Evolutionary conservation across 1,139 yeast genomes (phyloP).

Genomic region (Saccharomycopsis phalli): DNA sequence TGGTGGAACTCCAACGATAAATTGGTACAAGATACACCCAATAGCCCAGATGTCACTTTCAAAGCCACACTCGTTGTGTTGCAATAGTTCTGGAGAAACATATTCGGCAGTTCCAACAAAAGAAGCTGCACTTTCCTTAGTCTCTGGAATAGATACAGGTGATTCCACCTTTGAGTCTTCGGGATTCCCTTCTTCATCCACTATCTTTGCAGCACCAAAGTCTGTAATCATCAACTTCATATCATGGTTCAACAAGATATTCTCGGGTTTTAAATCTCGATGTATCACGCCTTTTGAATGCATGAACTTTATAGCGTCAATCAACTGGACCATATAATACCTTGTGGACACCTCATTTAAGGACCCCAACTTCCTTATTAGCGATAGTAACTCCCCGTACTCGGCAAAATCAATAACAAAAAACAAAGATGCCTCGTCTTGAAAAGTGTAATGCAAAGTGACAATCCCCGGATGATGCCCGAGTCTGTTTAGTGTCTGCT

Average conservation of each 20-base stretch:
- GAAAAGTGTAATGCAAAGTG: conserved; percentile 84
- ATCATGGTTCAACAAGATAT: conserved; percentile 55
- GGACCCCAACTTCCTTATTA: conserved; percentile 70
- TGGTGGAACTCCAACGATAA: conserved; percentile 72
- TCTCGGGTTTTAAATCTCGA: conserved; percentile 73
- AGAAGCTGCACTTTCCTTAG: conserved; percentile 40
- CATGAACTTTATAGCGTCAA: conserved; percentile 59
- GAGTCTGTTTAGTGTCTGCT: conserved; percentile 78
- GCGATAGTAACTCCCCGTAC: conserved; percentile 79
- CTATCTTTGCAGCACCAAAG: conserved; percentile 67
- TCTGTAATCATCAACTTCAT: conserved; percentile 68
- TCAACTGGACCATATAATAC: conserved; percentile 57
- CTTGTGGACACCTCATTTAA: conserved; percentile 70
- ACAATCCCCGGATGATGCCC: conserved; percentile 86
- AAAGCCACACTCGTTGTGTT: conserved; percentile 61
- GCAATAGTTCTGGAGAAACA: conserved; percentile 68
- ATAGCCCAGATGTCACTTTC: conserved; percentile 78
- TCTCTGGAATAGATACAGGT: conserved; percentile 10
- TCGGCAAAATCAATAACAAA: conserved; percentile 91
- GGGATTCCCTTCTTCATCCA: conserved; percentile 32
- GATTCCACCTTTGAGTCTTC: conserved; percentile 8
- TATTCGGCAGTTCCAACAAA: conserved; percentile 85
- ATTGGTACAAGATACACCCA: conserved; percentile 71
- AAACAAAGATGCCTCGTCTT: conserved; percentile 78
- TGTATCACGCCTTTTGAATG: conserved; percentile 74